phyloP scores from a whole-genome alignment of 257 asterid species.

The Gardenia jasminoides region DNA sequence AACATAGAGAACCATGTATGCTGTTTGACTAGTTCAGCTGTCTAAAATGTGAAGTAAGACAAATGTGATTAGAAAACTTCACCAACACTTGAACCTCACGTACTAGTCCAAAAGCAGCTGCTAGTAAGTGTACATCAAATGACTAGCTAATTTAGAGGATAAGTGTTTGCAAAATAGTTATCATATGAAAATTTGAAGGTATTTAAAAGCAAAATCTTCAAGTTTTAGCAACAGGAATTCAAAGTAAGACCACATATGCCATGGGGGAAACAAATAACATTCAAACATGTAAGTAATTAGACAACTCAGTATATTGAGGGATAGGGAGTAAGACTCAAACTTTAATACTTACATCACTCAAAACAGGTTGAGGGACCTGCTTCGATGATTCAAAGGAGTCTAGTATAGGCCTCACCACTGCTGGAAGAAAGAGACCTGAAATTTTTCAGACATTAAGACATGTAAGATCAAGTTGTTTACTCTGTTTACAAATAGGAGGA shows the following conservation, averaged over 20 bases:
- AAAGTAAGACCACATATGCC: neutral
- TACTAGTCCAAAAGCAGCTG: neutral
- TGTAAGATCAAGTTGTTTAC: slow-evolving; percentile 11
- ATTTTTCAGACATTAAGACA: slow-evolving; percentile 19
- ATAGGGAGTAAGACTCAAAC: neutral
- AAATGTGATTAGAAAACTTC: too few relatives aligned
- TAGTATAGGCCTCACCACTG: slow-evolving; percentile 90
- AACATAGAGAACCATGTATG: neutral
- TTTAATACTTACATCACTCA: slow-evolving; percentile 62
- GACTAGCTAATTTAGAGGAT: neutral
- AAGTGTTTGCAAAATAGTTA: too few relatives aligned
- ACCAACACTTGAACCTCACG: neutral
- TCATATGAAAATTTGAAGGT: neutral
- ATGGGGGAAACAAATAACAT: neutral
- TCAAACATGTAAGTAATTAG: neutral
- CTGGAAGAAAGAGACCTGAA: slow-evolving; percentile 93
- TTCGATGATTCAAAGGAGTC: slow-evolving; percentile 80
- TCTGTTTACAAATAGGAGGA: neutral
- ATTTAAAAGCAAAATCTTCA: neutral
- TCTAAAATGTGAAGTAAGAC: neutral
- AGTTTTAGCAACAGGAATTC: neutral
- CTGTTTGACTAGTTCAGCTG: neutral
- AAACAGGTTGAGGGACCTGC: slow-evolving; percentile 67
- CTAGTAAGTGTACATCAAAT: neutral
- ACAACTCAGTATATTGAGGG: slow-evolving; percentile 4